Base-by-base conservation (phyloP, 768 basidiomycete species). In the Paxillus involutus region DNA sequence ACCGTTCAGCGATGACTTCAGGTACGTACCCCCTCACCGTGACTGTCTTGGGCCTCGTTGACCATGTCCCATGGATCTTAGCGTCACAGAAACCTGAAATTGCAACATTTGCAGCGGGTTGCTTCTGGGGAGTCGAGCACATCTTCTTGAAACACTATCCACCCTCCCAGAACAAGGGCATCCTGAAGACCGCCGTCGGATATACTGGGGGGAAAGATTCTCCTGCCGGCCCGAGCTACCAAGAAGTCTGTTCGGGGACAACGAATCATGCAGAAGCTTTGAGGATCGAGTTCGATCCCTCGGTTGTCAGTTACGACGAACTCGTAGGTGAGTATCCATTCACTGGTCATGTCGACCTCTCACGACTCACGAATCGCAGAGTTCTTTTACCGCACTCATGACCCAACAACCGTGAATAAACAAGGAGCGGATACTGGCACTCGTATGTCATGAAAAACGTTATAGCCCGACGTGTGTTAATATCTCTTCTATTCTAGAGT, bases 371-470 rank as follows among this genome's bases (percentile, higher is more conserved):
- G 36, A 30, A 1, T 40, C 30, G 12, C 68, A 87, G 93, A 96
- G 71, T 95, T 94, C 77, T 96, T 96, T 73, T 96, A 94, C 70
- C 82, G 96, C 44, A 92, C 91, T 0, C 95, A 98, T 63, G 94
- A 97, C 60, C 92, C 95, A 3, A 96, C 94, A 40, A 90, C 91
- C 0, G 64, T 79, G 51, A 86, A 96, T 69, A 73, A 78, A 13
- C 94, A 96, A 67, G 94, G 94, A 29, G 77, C 63, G 2, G 93
- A 96, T 63, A 65, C 64, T 3, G 94, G 94, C 17, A 83, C 84
- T 29, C 94, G 92, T 94, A 64, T 59, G 86, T 80, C 5, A 9
- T 17, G 17, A 13, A 26, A 14, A 7, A 16, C 9, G 10, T 14
- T 3, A 24, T n/a, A 42, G 6, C 46, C 4, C 9, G 14, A 39